phyloP scores from a whole-genome alignment of 768 basidiomycete genomes.

The Boletus rubescentipes region DNA sequence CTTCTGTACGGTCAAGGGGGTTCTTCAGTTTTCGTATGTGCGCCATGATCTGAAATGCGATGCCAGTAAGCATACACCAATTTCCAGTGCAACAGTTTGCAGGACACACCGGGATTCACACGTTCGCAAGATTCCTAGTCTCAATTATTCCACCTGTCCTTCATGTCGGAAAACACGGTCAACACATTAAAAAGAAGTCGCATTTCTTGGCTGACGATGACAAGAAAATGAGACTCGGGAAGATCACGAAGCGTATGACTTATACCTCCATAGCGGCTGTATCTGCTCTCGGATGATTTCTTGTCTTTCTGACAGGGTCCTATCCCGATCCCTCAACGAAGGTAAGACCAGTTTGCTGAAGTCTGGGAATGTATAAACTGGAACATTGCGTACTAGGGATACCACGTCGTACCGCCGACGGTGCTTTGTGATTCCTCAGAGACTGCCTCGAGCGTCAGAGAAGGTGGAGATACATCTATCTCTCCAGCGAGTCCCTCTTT shows the following conservation, averaged over 20 bases:
- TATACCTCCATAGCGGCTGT: conserved; percentile 14
- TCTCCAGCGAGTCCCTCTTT: neutral
- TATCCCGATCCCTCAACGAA: conserved; percentile 8
- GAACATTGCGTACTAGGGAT: neutral
- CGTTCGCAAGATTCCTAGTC: conserved; percentile 18
- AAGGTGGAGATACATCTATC: conserved; percentile 14
- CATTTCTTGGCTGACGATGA: conserved; percentile 17
- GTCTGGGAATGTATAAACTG: conserved; percentile 4
- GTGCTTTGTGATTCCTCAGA: conserved; percentile 15
- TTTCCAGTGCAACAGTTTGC: neutral
- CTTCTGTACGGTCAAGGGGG: conserved; percentile 2
- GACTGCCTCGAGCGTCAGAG: conserved; percentile 21
- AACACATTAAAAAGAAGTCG: neutral
- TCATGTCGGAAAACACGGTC: neutral
- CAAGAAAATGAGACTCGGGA: neutral
- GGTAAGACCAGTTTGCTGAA: conserved; percentile 18
- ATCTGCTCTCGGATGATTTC: conserved; percentile 19
- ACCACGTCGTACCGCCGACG: conserved; percentile 18
- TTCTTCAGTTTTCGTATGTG: conserved; percentile 12
- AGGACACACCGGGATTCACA: conserved; percentile 20
- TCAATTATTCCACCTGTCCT: conserved; percentile 13
- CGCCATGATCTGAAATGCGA: conserved; percentile 14
- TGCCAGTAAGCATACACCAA: neutral
- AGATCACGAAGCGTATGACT: neutral
- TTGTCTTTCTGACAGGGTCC: conserved; percentile 7